Base-by-base conservation (phyloP, 192 early-diverging fungal species). In the Podila epicladia region DNA sequence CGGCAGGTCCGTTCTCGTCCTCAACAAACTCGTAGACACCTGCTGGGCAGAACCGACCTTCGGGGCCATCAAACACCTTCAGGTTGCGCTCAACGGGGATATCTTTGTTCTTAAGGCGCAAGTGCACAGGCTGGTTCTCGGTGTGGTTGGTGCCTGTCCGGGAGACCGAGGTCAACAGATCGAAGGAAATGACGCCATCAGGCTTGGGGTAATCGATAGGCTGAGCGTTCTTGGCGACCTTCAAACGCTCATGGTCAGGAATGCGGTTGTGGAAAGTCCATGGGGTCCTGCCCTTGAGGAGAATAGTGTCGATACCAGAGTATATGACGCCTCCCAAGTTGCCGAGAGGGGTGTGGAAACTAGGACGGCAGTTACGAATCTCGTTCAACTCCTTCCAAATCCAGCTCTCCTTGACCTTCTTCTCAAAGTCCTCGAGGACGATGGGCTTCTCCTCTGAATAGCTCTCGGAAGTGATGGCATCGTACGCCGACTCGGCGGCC, bases 11-110 rank as follows among this genome's bases (percentile, higher is more conserved):
- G n/a, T 83, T 83, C 71, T 97, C 96, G 64, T 97, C 95, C 24
- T 97, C 96, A 1, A 99, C 92, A 85, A 96, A 98, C 86, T 99
- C 98, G 85, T 98, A 99, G 2, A 99, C 98, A 55, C 95, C 96
- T 13, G 98, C 95, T 65, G 98, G 98, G 74, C 98, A 99, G 87
- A 98, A 99, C 75, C 95, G 90, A 50, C 91, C 90, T 85, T 99
- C 98, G 13, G 97, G 98, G 0, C 98, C 98, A 58, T 90, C 96
- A 89, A 86, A 99, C n/a, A 94, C 87, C 24, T 89, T 88, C 60
- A 93, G 88, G 78, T 98, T 99, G 50, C 82, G 85, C 65, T 94
- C 90, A 17, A 99, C 82, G 60, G 97, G 95, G 15, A 95, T 87
- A 24, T 83, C 85, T 67, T 82, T 90, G 62, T 97, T 91, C 38